phyloP scores from a whole-genome alignment of 257 asterid genomes.

The Euphrasia confusa region DNA sequence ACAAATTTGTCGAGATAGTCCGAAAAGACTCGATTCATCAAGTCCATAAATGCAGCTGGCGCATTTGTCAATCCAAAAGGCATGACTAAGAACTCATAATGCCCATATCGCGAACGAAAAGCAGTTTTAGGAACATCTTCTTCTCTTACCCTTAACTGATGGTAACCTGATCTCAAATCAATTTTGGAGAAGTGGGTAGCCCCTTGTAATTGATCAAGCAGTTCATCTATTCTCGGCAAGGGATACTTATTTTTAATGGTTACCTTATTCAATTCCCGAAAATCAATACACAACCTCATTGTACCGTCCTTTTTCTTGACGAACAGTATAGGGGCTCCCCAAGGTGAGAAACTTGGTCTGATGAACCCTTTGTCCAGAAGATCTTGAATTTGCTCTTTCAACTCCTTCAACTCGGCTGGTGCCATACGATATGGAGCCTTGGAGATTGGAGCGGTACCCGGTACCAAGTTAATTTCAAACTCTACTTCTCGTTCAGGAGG shows the following conservation, averaged over 20 bases:
- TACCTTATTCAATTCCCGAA: neutral
- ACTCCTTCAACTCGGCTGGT: neutral
- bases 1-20: too few species aligned
- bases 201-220: neutral
- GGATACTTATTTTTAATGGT: conserved; percentile 4
- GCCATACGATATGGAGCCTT: neutral
- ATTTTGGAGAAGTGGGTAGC: neutral
- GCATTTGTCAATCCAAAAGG: too few species aligned
- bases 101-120: too few species aligned
- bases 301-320: neutral
- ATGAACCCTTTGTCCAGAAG: neutral
- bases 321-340: neutral
- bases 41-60: too few species aligned
- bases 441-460: neutral
- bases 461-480: neutral
- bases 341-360: neutral
- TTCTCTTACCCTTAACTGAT: too few species aligned
- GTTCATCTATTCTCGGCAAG: neutral
- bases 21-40: too few species aligned
- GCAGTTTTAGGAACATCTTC: too few species aligned
- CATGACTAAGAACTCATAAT: too few species aligned
- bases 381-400: neutral
- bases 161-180: neutral
- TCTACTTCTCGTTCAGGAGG: neutral
- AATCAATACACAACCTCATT: neutral